Percentiles rank a stretch among this genome's conserved stretches.
Conservation (phyloP, 1,284 basidiomycete species). For the Sanghuangporus weigelae region DNA sequence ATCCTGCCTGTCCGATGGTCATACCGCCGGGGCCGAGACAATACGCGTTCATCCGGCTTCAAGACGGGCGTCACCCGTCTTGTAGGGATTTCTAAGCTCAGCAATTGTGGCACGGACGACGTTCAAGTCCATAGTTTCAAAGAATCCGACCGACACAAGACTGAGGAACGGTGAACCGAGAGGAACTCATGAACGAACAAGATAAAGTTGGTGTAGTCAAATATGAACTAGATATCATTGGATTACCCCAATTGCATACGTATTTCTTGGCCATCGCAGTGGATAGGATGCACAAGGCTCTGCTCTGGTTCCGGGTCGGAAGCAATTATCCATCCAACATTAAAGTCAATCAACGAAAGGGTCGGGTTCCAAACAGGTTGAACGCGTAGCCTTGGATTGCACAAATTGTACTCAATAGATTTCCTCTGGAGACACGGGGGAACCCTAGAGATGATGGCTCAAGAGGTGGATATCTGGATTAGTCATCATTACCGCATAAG, state of each 20-base stretch:
- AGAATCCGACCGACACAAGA: too few species aligned
- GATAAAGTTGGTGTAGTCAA: too few species aligned
- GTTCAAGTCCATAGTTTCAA: neutral
- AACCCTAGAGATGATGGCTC: too few species aligned
- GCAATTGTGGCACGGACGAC: neutral
- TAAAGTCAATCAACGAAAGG: too few species aligned
- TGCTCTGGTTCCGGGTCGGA: neutral
- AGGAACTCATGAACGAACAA: too few species aligned
- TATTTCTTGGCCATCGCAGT: neutral
- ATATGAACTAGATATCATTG: too few species aligned
- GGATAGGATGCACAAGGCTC: neutral
- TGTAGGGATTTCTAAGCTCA: neutral
- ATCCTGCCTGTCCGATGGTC: neutral
- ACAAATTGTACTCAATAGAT: neutral
- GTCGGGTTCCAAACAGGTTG: too few species aligned
- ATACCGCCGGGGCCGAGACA: neutral
- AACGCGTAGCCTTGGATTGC: neutral
- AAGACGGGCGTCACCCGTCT: neutral
- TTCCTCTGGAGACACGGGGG: neutral
- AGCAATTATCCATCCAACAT: neutral
- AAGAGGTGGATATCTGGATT: neutral
- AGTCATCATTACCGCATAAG: neutral
- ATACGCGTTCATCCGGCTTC: neutral
- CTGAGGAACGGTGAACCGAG: too few species aligned
- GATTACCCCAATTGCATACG: neutral